Base-by-base conservation (phyloP, 2,329 filamentous ascomycete species). In the Penicillium crustosum region DNA sequence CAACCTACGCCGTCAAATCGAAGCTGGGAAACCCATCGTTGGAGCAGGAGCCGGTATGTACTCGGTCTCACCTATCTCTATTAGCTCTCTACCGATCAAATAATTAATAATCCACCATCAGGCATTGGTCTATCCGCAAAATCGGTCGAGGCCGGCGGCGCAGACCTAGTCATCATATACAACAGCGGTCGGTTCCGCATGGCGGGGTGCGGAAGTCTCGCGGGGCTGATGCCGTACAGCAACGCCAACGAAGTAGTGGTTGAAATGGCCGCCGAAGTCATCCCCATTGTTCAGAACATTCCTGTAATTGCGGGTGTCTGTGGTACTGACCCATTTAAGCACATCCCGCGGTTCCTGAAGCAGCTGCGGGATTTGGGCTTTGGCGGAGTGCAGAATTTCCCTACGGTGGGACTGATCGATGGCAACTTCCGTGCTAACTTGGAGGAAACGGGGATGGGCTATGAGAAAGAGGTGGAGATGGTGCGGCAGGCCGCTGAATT, bases 391-490 rank as follows among this genome's bases (percentile, higher is more conserved):
- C 88, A 90, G 70, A 90, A 90, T 66, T 90, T 90, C 68, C 88
- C 88, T 1, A 90, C 88, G 0, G 87, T 90, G 2, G 88, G 88
- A 0, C 75, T 90, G 23, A 86, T 90, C 36, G 88, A 90, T 70
- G 87, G 86, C 1, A 79, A 79, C 13, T 90, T 90, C 68, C 81
- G 88, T 13, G 79, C 80, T 23, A 86, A 87, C 62, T 78, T 91
- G 2, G 88, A 90, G 68, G 87, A 89, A 70, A 90, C 87, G 1
- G 87, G 84, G 9, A 90, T 90, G 86, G 83, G 84, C 1, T 90
- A 86, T 66, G 82, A 81, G 17, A 74, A 80, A 8, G 88, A 91
- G 68, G 87, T 90, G 2, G 85, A 86, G 50, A 84, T 89, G 80
- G 81, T 90, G 84, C 82, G 0, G 86, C 84, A 0, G 76, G 70